Evolutionary conservation across 805 yeast species (phyloP).

Genomic region (Millerozyma miso): DNA sequence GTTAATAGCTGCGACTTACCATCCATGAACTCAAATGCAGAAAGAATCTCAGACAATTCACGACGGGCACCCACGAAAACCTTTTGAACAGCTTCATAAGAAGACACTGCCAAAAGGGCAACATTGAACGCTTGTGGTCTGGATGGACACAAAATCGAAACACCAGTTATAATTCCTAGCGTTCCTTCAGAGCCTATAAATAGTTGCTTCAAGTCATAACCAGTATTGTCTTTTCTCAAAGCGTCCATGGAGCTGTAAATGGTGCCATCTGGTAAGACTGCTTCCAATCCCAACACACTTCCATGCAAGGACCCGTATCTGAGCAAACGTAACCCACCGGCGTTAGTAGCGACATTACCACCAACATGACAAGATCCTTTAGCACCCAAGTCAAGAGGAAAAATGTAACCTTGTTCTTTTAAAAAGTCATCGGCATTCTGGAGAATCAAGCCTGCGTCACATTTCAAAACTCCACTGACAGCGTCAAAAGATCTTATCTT

Average conservation of each 20-base stretch:
- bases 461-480: constrained; percentile 79
- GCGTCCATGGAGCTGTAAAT: constrained; percentile 76
- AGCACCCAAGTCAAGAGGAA: constrained; percentile 93
- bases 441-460: constrained; percentile 86
- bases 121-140: constrained; percentile 84
- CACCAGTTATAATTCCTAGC: constrained; percentile 84
- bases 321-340: constrained; percentile 86
- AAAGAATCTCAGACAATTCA: constrained; percentile 78
- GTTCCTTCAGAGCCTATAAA: constrained; percentile 96
- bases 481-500: constrained; percentile 76
- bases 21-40: constrained; percentile 96
- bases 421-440: constrained; percentile 79
- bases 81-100: constrained; percentile 79
- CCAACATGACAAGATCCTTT: constrained; percentile 96
- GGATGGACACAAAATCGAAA: constrained; percentile 84
- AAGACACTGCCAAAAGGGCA: constrained; percentile 78
- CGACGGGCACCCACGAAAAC: constrained; percentile 73
- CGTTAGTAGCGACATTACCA: constrained; percentile 92
- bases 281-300: constrained; percentile 84
- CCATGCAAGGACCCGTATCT: constrained; percentile 94
- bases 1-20: constrained; percentile 60
- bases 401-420: constrained; percentile 79
- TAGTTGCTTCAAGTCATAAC: constrained; percentile 87
- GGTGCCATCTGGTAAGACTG: constrained; percentile 87
- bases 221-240: constrained; percentile 91